Conservation (phyloP, 1,139 yeast species). For the Candida albicans region DNA sequence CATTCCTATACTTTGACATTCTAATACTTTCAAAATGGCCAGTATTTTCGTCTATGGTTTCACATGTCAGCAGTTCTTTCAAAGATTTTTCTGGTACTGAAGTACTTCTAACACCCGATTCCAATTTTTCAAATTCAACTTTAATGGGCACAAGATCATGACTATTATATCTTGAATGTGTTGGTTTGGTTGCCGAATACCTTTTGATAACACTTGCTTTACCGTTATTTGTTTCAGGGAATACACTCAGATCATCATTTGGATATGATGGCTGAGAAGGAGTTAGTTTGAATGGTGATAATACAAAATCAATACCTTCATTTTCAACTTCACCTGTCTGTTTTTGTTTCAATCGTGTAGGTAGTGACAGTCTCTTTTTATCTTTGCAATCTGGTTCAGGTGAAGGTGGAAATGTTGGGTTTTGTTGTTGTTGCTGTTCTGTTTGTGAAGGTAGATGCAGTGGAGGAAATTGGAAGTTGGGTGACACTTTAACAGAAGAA, state of each 20-base stretch:
- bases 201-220: conserved; percentile 14
- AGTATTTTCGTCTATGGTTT: conserved; percentile 8
- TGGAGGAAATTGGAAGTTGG: conserved; percentile 28
- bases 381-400: conserved; percentile 33
- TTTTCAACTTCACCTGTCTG: conserved; percentile 22
- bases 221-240: conserved; percentile 1
- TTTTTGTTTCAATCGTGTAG: conserved; percentile 26
- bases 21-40: conserved; percentile 5
- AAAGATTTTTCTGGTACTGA: conserved; percentile 32
- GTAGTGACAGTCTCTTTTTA: conserved; percentile 37
- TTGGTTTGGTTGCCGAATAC: conserved; percentile 32
- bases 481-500: conserved; percentile 24
- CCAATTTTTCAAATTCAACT: conserved; percentile 41
- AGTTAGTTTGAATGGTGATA: conserved; percentile 43
- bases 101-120: conserved; percentile 23
- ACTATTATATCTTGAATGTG: conserved; percentile 43
- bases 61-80: conserved; percentile 4
- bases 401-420: conserved; percentile 30
- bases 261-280: conserved; percentile 15
- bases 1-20: conserved; percentile 10
- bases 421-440: conserved; percentile 11
- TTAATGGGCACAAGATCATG: conserved; percentile 47
- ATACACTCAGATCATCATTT: conserved; percentile 3
- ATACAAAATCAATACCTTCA: conserved; percentile 34
- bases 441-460: conserved; percentile 13